These are phyloP conservation scores for Fusarium ambrosium DNA, from an alignment of 2,329 filamentous ascomycete species.

Conservation along the genomic window DNA sequence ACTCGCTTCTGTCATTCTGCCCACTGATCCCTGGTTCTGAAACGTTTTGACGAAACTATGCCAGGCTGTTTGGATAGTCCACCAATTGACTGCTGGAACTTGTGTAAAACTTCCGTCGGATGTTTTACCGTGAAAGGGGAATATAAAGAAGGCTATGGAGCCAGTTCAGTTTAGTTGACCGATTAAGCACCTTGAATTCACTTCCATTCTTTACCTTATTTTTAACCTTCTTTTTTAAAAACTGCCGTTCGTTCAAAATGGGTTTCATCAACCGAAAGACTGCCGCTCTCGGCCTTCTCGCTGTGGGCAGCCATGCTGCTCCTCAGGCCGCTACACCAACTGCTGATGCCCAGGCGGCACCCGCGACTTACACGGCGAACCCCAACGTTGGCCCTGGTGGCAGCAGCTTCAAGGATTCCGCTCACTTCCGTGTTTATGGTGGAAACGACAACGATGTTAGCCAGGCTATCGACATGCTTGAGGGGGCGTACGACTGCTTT, in stretches of 20 bases:
- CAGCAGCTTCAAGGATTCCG: constrained; percentile 50
- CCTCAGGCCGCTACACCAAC: constrained; percentile 28
- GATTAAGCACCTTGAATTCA: background rate
- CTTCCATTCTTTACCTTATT: constrained; percentile 9
- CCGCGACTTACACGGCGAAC: constrained; percentile 48
- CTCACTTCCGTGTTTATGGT: constrained; percentile 58
- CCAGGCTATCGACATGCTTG: constrained; percentile 56
- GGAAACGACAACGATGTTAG: constrained; percentile 37
- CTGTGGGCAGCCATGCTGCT: constrained; percentile 27
- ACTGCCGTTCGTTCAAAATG: constrained; percentile 25
- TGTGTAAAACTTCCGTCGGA: background rate
- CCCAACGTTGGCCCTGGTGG: constrained; percentile 51
- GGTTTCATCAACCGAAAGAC: constrained; percentile 23
- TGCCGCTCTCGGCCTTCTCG: constrained; percentile 29
- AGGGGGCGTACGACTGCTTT: constrained; percentile 61
- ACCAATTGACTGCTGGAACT: constrained; percentile 10
- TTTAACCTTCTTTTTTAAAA: background rate
- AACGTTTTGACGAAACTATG: constrained; percentile 27
- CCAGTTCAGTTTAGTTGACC: background rate
- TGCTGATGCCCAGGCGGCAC: constrained; percentile 22
- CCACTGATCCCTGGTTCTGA: constrained; percentile 8
- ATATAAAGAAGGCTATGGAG: constrained; percentile 15
- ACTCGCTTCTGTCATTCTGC: background rate
- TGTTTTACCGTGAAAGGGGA: background rate
- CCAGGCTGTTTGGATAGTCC: constrained; percentile 7